Conservation (phyloP, 352 stramenopile genomes). For the Globisporangium ultimum region DNA sequence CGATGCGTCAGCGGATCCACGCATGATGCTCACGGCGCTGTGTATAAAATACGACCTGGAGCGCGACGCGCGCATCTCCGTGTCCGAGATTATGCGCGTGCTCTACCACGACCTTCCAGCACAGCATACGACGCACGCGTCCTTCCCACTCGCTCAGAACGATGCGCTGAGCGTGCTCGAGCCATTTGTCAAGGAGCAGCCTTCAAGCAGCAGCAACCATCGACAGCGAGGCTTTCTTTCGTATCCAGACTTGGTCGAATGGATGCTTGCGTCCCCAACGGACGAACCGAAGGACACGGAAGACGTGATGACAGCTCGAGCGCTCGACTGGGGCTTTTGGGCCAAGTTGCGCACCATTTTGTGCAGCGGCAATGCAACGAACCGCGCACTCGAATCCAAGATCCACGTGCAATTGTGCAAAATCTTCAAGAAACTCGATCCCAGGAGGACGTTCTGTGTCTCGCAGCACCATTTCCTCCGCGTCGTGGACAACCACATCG, state of each 20-base stretch:
- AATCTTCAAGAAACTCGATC: slow-evolving; percentile 55
- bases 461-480: slow-evolving; percentile 36
- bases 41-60: slow-evolving; percentile 52
- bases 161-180: slow-evolving; percentile 28
- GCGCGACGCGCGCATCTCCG: slow-evolving; percentile 28
- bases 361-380: slow-evolving; percentile 15
- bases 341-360: slow-evolving; percentile 25
- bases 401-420: slow-evolving; percentile 44
- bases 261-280: slow-evolving; percentile 18
- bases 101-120: slow-evolving; percentile 35
- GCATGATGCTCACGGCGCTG: slow-evolving; percentile 27
- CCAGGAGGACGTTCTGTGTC: slow-evolving; percentile 24
- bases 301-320: slow-evolving; percentile 2
- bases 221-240: slow-evolving; percentile 17
- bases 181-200: slow-evolving; percentile 11
- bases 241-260: slow-evolving; percentile 37
- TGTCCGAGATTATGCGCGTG: slow-evolving; percentile 29
- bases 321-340: slow-evolving; percentile 39
- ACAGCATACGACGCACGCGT: slow-evolving; percentile 26
- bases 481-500: slow-evolving; percentile 51
- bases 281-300: not conserved
- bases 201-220: not conserved
- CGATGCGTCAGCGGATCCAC: slow-evolving; percentile 10
- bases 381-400: slow-evolving; percentile 19
- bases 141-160: slow-evolving; percentile 32